Evolutionary conservation across 306 rosid genomes (phyloP).

Genomic region (Prunus davidiana): DNA sequence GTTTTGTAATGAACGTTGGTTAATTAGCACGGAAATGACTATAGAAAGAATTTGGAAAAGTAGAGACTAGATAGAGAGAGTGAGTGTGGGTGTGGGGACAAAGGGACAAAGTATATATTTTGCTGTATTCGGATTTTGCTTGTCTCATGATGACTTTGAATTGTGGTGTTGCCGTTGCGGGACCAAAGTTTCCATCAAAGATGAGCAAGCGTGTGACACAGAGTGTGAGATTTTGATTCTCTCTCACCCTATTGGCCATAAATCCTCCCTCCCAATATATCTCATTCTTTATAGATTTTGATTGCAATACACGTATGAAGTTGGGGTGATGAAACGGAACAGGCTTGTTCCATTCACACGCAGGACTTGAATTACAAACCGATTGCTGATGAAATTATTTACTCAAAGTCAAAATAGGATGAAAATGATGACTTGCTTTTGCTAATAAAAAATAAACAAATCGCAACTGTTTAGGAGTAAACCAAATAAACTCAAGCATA

Average conservation of each 20-base stretch:
- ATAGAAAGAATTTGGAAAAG: not conserved
- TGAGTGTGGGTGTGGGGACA: conserved; percentile 8
- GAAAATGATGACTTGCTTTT: not conserved
- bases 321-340: not conserved
- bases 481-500: not conserved
- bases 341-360: no score
- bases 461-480: no score
- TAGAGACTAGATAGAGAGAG: not conserved
- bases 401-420: not conserved
- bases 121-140: not conserved
- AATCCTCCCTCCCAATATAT: not conserved
- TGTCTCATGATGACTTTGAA: conserved; percentile 4
- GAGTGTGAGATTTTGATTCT: not conserved
- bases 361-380: no score
- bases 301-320: not conserved
- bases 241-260: not conserved
- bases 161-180: not conserved
- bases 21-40: no score
- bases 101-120: conserved; percentile 1
- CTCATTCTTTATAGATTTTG: not conserved
- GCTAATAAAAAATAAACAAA: not conserved
- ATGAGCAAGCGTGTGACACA: not conserved
- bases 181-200: not conserved
- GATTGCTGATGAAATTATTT: not conserved
- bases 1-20: no score